Percentiles rank a stretch among this genome's conserved stretches.
Conservation (phyloP, 345 rosid genomes). For the Bruguiera sexangula region DNA sequence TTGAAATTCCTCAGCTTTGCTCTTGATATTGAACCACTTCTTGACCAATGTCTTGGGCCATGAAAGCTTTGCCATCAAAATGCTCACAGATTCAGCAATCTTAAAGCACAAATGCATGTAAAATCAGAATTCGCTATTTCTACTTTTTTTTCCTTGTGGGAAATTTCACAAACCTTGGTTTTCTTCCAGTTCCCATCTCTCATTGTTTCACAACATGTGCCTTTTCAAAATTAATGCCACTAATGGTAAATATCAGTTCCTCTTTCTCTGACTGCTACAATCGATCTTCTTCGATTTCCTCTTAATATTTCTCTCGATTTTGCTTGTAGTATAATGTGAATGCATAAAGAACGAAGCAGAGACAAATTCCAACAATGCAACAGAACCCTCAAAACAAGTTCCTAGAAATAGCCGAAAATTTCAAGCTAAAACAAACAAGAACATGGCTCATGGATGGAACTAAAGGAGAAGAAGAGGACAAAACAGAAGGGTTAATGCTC, state of each 20-base stretch:
- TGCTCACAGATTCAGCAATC: conserved; percentile 15
- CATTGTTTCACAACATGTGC: conserved; percentile 69
- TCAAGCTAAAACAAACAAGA: neutral
- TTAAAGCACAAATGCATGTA: conserved; percentile 11
- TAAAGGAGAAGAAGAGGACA: conserved; percentile 17
- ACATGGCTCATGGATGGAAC: conserved; percentile 4
- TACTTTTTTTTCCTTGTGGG: neutral
- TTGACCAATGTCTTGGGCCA: conserved; percentile 95
- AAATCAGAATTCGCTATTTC: neutral
- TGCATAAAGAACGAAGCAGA: neutral
- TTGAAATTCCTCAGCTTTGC: conserved; percentile 74
- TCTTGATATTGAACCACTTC: conserved; percentile 91
- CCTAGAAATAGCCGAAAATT: neutral
- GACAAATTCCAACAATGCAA: conserved; percentile 4
- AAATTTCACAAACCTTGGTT: conserved; percentile 61
- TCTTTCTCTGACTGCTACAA: neutral
- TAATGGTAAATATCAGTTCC: conserved; percentile 4
- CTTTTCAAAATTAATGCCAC: conserved; percentile 16
- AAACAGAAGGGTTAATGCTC: conserved; percentile 13
- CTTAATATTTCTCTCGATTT: conserved; percentile 4
- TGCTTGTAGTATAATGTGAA: conserved; percentile 16
- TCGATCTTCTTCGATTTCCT: neutral
- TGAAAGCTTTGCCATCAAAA: conserved; percentile 54
- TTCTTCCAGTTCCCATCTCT: conserved; percentile 74
- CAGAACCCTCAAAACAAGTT: neutral